Percentiles rank a stretch among this genome's conserved stretches.
Conservation (phyloP, 441 rosid species). For the Macaranga tanarius region DNA sequence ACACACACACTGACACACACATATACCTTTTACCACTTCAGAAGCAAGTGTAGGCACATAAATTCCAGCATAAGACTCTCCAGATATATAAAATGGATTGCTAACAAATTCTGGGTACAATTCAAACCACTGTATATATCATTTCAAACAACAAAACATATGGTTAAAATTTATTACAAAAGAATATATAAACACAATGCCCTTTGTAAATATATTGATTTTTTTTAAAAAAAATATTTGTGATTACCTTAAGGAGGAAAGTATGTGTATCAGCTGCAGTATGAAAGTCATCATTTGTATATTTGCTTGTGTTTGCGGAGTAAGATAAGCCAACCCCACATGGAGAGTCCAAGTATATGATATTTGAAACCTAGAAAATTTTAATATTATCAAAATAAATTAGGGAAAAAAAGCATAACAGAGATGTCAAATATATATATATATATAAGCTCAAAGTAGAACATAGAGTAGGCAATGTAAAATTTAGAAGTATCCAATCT, state of each 20-base stretch:
- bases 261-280: slow-evolving; percentile 51
- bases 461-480: too few relatives aligned
- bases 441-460: too few relatives aligned
- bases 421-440: background rate
- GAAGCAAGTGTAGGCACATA: slow-evolving; percentile 61
- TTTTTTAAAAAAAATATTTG: background rate
- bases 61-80: slow-evolving; percentile 70
- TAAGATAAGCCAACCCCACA: slow-evolving; percentile 60
- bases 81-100: slow-evolving; percentile 58
- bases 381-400: background rate
- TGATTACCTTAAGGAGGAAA: slow-evolving; percentile 53
- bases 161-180: background rate
- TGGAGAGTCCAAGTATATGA: slow-evolving; percentile 63
- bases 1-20: too few relatives aligned
- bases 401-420: background rate
- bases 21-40: slow-evolving; percentile 47
- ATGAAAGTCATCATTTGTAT: slow-evolving; percentile 40
- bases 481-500: too few relatives aligned
- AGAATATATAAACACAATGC: too few relatives aligned
- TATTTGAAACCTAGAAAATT: slow-evolving; percentile 50
- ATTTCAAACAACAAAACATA: background rate
- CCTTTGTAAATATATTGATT: too few relatives aligned
- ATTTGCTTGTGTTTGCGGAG: slow-evolving; percentile 29
- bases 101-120: slow-evolving; percentile 46
- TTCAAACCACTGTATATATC: slow-evolving; percentile 45